Conservation (phyloP, 495 filamentous ascomycete species). For the Chaetomidium leptoderma region DNA sequence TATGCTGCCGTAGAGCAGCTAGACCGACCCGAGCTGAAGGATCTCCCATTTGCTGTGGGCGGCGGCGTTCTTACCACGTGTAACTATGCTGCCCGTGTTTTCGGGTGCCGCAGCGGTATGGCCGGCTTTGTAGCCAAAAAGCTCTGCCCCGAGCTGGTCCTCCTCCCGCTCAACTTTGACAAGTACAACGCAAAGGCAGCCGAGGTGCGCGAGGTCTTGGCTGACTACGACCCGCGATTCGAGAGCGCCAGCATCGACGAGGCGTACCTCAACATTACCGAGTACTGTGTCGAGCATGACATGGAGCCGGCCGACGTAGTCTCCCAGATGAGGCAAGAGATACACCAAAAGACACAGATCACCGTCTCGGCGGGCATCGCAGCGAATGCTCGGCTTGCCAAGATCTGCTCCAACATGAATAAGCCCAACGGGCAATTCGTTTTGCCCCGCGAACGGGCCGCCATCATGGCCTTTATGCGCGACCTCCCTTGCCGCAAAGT, state of each 20-base stretch:
- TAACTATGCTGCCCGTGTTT: slow-evolving; percentile 89
- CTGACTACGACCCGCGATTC: slow-evolving; percentile 81
- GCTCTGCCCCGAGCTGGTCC: slow-evolving; percentile 83
- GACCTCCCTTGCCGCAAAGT: slow-evolving; percentile 81
- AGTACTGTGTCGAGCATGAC: slow-evolving; percentile 68
- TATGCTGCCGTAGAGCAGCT: slow-evolving; percentile 94
- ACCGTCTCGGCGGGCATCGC: slow-evolving; percentile 94
- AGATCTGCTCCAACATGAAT: slow-evolving; percentile 90
- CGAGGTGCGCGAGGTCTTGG: slow-evolving; percentile 79
- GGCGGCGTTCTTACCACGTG: slow-evolving; percentile 89
- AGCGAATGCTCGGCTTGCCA: slow-evolving; percentile 86
- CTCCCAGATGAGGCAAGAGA: slow-evolving; percentile 66
- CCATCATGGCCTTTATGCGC: slow-evolving; percentile 81
- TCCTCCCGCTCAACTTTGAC: slow-evolving; percentile 76
- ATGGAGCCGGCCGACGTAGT: slow-evolving; percentile 70
- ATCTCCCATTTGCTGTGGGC: slow-evolving; percentile 90
- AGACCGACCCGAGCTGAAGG: slow-evolving; percentile 80
- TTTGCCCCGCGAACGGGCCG: slow-evolving; percentile 62
- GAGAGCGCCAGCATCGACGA: slow-evolving; percentile 94
- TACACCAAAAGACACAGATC: slow-evolving; percentile 72
- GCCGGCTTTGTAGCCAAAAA: slow-evolving; percentile 92
- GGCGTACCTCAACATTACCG: slow-evolving; percentile 92
- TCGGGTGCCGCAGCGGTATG: slow-evolving; percentile 90
- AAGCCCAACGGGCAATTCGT: slow-evolving; percentile 93
- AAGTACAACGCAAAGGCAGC: slow-evolving; percentile 90